Percentiles rank a stretch among this genome's conserved stretches.
These are phyloP conservation scores for Tylopilus intermedius DNA, from an alignment of 768 basidiomycete genomes.

Conservation along the genomic window DNA sequence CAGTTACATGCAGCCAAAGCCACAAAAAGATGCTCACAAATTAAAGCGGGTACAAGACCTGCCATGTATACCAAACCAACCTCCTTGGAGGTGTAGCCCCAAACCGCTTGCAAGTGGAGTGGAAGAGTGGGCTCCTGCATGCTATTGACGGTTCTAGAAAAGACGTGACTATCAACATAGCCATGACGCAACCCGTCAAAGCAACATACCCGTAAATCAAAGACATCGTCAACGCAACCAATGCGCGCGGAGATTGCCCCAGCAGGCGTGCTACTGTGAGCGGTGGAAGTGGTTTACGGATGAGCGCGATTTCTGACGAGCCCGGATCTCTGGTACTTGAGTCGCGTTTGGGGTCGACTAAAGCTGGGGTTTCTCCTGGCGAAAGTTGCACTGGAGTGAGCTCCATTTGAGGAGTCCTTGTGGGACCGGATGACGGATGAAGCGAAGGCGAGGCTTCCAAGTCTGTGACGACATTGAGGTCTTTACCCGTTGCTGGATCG, in stretches of 20 bases:
- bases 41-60: slow-evolving; percentile 55
- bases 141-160: slow-evolving; percentile 41
- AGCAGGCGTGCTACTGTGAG: slow-evolving; percentile 40
- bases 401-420: background rate
- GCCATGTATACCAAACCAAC: slow-evolving; percentile 69
- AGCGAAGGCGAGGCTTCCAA: slow-evolving; percentile 5
- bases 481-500: slow-evolving; percentile 33
- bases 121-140: slow-evolving; percentile 56
- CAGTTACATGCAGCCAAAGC: background rate
- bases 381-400: background rate
- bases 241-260: slow-evolving; percentile 44
- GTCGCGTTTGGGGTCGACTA: background rate
- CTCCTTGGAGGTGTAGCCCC: slow-evolving; percentile 42
- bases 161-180: background rate
- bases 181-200: background rate
- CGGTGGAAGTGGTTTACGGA: slow-evolving; percentile 33
- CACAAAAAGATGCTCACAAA: slow-evolving; percentile 43
- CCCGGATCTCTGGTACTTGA: background rate
- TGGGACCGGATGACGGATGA: background rate
- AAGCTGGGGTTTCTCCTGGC: background rate
- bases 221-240: slow-evolving; percentile 40
- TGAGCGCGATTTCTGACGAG: slow-evolving; percentile 7
- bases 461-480: slow-evolving; percentile 2
- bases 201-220: slow-evolving; percentile 52
- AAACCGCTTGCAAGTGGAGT: slow-evolving; percentile 46